Percentiles rank a stretch among this genome's conserved stretches.
These are phyloP conservation scores for Zoysia japonica DNA, from an alignment of 176 grass and related monocot genomes.

Conservation along the genomic window DNA sequence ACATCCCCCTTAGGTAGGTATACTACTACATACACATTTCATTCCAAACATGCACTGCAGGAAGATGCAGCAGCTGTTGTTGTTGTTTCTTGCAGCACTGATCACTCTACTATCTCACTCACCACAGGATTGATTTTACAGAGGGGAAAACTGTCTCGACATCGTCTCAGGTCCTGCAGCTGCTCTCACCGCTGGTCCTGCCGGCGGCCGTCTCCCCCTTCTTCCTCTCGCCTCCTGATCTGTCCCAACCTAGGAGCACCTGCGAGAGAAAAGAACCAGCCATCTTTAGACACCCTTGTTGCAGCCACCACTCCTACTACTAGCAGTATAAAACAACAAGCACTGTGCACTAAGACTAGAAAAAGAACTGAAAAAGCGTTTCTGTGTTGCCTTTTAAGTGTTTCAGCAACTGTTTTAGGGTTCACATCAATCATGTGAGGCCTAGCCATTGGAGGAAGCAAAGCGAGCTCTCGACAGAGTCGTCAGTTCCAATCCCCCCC, in stretches of 20 bases:
- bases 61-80: slow-evolving; percentile 24
- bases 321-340: too few relatives aligned
- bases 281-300: slow-evolving; percentile 18
- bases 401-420: too few relatives aligned
- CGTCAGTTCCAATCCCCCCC: too few relatives aligned
- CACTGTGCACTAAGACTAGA: too few relatives aligned
- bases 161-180: neutral
- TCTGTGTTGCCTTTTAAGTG: too few relatives aligned
- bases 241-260: slow-evolving; percentile 29
- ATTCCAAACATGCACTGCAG: slow-evolving; percentile 37
- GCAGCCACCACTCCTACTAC: neutral
- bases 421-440: too few relatives aligned
- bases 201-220: slow-evolving; percentile 19
- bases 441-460: too few relatives aligned
- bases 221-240: slow-evolving; percentile 29
- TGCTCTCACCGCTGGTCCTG: slow-evolving; percentile 45
- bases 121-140: slow-evolving; percentile 52
- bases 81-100: slow-evolving; percentile 32
- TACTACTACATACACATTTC: slow-evolving; percentile 9
- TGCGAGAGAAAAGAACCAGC: slow-evolving; percentile 37
- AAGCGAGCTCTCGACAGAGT: too few relatives aligned
- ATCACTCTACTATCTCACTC: slow-evolving; percentile 32
- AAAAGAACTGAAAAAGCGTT: too few relatives aligned
- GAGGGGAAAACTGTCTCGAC: slow-evolving; percentile 51
- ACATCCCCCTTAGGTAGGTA: slow-evolving; percentile 50